Percentiles rank a stretch among this genome's conserved stretches.
Evolutionary conservation across 2,329 filamentous ascomycete species (phyloP).

Genomic region (Diaporthe longicolla): DNA sequence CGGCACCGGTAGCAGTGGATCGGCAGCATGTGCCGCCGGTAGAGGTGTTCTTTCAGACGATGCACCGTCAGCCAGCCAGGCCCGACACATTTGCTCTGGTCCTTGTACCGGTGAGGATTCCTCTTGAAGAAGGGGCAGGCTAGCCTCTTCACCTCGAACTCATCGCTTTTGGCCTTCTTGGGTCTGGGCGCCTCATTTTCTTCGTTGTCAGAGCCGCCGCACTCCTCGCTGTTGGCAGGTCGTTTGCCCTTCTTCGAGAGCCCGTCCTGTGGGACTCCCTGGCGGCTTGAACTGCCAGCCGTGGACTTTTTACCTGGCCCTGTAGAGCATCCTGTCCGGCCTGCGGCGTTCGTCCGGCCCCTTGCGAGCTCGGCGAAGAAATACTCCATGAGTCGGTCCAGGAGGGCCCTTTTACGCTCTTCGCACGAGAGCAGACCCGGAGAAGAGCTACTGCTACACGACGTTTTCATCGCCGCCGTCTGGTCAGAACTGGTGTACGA

Average conservation of each 20-base stretch:
- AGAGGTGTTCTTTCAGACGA: conserved; percentile 44
- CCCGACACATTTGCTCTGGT: conserved; percentile 42
- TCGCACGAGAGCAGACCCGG: conserved; percentile 14
- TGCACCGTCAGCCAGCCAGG: conserved; percentile 43
- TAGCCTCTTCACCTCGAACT: conserved; percentile 36
- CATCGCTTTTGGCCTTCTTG: conserved; percentile 36
- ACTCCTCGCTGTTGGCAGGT: conserved; percentile 9
- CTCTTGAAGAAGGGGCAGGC: conserved; percentile 45
- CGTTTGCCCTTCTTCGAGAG: conserved; percentile 20
- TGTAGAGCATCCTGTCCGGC: not conserved
- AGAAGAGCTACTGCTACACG: not conserved
- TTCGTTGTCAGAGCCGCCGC: conserved; percentile 13
- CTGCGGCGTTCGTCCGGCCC: not conserved
- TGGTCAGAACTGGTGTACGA: conserved; percentile 9
- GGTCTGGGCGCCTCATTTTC: not conserved
- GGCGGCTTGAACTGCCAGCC: not conserved
- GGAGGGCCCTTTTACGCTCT: conserved; percentile 32
- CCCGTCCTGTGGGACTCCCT: not conserved
- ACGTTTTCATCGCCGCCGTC: conserved; percentile 7
- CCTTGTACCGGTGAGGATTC: conserved; percentile 39
- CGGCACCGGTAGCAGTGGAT: conserved; percentile 42
- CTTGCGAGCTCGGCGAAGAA: conserved; percentile 37
- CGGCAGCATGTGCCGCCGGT: conserved; percentile 42
- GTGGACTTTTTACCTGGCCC: not conserved
- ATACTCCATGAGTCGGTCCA: conserved; percentile 43